These are phyloP conservation scores for Moniliophthora roreri DNA, from an alignment of 1,284 basidiomycete genomes.

Conservation along the genomic window DNA sequence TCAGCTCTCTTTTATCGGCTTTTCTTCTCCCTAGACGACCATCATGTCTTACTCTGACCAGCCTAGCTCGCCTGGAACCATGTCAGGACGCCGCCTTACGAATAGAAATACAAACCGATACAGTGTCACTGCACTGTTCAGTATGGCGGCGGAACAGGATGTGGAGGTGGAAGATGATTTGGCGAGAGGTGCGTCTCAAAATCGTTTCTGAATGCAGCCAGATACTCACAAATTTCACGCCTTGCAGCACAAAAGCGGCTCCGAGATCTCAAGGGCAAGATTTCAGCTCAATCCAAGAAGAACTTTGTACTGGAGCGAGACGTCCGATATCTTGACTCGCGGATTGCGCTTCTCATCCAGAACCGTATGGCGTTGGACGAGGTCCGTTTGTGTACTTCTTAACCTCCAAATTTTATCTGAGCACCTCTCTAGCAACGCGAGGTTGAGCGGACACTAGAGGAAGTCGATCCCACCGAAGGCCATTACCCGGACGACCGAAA, in stretches of 20 bases:
- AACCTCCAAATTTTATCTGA: neutral
- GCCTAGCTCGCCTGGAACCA: constrained; percentile 59
- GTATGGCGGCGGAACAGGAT: constrained; percentile 98
- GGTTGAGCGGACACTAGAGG: constrained; percentile 92
- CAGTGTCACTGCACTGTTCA: constrained; percentile 94
- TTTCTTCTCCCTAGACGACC: constrained; percentile 11
- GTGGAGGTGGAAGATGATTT: constrained; percentile 98
- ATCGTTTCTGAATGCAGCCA: neutral
- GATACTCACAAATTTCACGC: constrained; percentile 3
- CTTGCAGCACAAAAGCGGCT: constrained; percentile 88
- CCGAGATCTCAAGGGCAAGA: constrained; percentile 94
- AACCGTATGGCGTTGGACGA: constrained; percentile 97
- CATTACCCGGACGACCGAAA: constrained; percentile 93
- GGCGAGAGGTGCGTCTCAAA: constrained; percentile 72
- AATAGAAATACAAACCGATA: constrained; percentile 96
- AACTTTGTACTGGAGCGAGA: constrained; percentile 99
- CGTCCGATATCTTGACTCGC: constrained; percentile 96
- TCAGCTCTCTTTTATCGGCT: constrained; percentile 6
- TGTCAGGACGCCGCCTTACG: constrained; percentile 72
- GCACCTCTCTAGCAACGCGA: constrained; percentile 72
- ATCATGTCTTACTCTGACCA: constrained; percentile 68
- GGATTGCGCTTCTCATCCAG: constrained; percentile 97
- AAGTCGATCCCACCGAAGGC: constrained; percentile 87
- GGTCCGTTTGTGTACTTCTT: constrained; percentile 47
- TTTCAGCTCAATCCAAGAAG: constrained; percentile 98